These are phyloP conservation scores for Tricladium varicosporioides DNA, from an alignment of 2,329 filamentous ascomycete species.

Conservation along the genomic window DNA sequence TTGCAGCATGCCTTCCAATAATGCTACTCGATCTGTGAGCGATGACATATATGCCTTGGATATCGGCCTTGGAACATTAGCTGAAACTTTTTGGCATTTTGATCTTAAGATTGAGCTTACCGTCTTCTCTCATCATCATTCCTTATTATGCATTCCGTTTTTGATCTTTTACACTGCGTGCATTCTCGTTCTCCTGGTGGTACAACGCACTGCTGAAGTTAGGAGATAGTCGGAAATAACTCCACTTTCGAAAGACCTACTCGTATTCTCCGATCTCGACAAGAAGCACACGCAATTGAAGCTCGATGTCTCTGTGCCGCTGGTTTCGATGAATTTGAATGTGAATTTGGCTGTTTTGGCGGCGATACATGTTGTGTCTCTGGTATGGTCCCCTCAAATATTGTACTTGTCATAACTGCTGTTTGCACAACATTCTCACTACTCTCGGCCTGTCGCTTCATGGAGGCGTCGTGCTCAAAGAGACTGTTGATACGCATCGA, in stretches of 20 bases:
- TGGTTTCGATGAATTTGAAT: constrained; percentile 15
- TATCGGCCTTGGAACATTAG: constrained; percentile 43
- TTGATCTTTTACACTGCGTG: constrained; percentile 50
- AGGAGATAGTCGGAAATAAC: background rate
- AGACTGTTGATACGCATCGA: constrained; percentile 18
- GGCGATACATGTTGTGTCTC: constrained; percentile 6
- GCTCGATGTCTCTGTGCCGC: constrained; percentile 42
- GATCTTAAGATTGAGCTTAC: constrained; percentile 34
- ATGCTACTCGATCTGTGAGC: constrained; percentile 50
- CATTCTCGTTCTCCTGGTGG: constrained; percentile 50
- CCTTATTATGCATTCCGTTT: constrained; percentile 52
- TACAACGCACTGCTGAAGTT: constrained; percentile 49
- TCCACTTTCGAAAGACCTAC: constrained; percentile 28
- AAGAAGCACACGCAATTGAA: constrained; percentile 54
- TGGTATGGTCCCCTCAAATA: background rate
- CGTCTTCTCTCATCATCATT: constrained; percentile 56
- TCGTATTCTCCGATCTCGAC: constrained; percentile 44
- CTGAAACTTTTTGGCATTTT: background rate
- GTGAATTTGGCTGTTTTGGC: constrained; percentile 2
- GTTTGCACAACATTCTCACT: background rate
- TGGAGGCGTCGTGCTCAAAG: constrained; percentile 18
- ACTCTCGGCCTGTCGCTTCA: constrained; percentile 11
- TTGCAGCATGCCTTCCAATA: constrained; percentile 51
- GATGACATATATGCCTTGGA: constrained; percentile 58
- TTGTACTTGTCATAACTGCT: constrained; percentile 1